These are phyloP conservation scores for Pestalotiopsis sp. DNA, from an alignment of 2,329 filamentous ascomycete species.

Conservation along the genomic window DNA sequence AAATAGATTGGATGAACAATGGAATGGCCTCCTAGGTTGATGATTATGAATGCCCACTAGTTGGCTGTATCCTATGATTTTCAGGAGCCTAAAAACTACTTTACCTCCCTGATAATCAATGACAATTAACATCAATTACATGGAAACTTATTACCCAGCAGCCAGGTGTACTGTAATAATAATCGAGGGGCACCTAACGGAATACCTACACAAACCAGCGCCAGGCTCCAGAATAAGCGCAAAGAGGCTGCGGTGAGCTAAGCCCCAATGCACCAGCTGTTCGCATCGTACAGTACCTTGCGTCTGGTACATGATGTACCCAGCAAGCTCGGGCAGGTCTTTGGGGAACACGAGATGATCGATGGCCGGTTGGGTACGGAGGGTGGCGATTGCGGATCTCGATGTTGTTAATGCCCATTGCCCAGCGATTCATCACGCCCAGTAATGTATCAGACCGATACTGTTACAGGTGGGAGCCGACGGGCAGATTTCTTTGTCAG, in stretches of 20 bases:
- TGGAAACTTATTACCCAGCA: too few species aligned
- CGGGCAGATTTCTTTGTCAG: background rate
- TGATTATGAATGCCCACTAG: background rate
- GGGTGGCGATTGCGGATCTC: background rate
- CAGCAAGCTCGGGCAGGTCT: background rate
- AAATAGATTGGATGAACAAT: background rate
- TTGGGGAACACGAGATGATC: background rate
- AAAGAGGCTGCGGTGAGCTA: constrained; percentile 4
- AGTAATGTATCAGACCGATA: background rate
- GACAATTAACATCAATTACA: too few species aligned
- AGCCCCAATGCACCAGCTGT: constrained; percentile 8
- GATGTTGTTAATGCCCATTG: background rate
- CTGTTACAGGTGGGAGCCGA: background rate
- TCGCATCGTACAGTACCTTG: background rate
- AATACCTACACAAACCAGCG: background rate
- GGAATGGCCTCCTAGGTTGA: background rate
- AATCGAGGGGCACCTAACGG: background rate
- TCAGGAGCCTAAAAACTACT: too few species aligned
- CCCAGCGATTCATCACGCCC: background rate
- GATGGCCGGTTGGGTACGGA: background rate
- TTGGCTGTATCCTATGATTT: background rate
- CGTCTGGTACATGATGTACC: background rate
- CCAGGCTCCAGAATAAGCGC: background rate
- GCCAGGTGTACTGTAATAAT: too few species aligned
- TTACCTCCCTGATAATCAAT: too few species aligned